A percentile compares a stretch with the other conserved stretches of the same genome.
These are phyloP conservation scores for Furcasterigmium sp. DNA, from an alignment of 2,329 filamentous ascomycete genomes.

Conservation along the genomic window DNA sequence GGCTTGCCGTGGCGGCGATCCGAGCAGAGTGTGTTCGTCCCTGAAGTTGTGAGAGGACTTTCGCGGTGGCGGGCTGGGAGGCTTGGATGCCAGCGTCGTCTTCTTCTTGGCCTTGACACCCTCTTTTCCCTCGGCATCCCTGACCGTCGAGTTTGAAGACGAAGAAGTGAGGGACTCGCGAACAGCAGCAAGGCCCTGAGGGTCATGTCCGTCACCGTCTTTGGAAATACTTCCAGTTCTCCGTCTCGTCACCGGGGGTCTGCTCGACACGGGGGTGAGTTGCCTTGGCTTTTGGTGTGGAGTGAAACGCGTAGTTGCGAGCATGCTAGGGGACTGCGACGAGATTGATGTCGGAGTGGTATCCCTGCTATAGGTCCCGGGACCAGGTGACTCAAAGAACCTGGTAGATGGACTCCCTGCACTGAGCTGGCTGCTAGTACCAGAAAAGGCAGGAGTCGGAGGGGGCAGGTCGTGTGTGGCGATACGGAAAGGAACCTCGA, in stretches of 20 bases:
- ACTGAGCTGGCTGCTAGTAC: conserved; percentile 49
- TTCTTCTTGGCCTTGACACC: conserved; percentile 33
- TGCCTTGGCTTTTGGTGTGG: conserved; percentile 42
- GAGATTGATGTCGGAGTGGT: conserved; percentile 75
- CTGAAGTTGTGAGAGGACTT: conserved; percentile 55
- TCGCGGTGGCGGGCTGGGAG: conserved; percentile 57
- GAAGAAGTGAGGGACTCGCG: conserved; percentile 68
- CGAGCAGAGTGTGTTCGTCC: conserved; percentile 26
- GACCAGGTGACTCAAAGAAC: conserved; percentile 67
- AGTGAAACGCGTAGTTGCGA: conserved; percentile 41
- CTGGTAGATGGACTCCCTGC: conserved; percentile 67
- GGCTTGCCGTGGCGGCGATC: conserved; percentile 32
- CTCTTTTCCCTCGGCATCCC: conserved; percentile 37
- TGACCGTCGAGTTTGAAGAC: conserved; percentile 65
- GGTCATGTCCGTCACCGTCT: conserved; percentile 43
- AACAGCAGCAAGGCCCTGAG: conserved; percentile 57
- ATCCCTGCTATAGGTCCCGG: conserved; percentile 67
- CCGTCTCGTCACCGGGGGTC: conserved; percentile 56
- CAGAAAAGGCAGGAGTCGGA: conserved; percentile 59
- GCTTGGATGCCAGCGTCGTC: conserved; percentile 38
- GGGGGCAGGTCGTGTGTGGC: conserved; percentile 62
- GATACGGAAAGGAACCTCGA: conserved; percentile 49
- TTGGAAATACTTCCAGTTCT: conserved; percentile 50
- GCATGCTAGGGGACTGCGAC: conserved; percentile 64
- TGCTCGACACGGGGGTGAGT: conserved; percentile 47